phyloP scores from a whole-genome alignment of 1,284 basidiomycete species.

The Mrakiaceae sp. region DNA sequence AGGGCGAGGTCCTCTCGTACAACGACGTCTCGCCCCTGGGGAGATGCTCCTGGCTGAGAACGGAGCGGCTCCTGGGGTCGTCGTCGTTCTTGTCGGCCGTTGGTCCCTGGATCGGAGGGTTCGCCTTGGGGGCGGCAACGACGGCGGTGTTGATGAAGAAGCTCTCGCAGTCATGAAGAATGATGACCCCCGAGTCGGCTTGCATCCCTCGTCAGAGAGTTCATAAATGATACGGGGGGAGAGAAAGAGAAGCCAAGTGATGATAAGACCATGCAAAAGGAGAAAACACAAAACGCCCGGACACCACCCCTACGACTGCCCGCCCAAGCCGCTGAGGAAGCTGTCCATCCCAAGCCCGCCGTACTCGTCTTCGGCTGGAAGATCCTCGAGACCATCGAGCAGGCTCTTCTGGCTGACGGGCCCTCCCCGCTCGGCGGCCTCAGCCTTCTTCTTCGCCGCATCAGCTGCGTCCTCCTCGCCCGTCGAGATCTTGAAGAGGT shows the following conservation, averaged over 20 bases:
- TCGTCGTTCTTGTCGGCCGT: no score
- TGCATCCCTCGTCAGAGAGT: no score
- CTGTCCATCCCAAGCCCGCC: conserved; percentile 68
- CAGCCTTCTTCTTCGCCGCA: conserved; percentile 47
- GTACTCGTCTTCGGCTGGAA: conserved; percentile 83
- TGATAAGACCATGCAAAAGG: no score
- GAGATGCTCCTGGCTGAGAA: no score
- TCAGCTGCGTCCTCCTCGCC: conserved; percentile 55
- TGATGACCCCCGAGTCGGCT: no score
- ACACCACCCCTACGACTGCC: no score
- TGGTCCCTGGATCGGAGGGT: neutral
- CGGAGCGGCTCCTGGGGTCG: no score
- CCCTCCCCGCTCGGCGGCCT: conserved; percentile 45
- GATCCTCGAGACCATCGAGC: conserved; percentile 72
- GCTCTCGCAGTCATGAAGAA: no score
- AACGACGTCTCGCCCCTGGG: neutral
- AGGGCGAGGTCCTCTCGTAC: conserved; percentile 22
- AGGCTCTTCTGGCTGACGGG: conserved; percentile 62
- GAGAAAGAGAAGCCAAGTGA: no score
- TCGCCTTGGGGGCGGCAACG: neutral
- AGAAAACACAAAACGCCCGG: no score
- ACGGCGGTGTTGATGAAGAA: neutral
- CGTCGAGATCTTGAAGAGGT: conserved; percentile 77
- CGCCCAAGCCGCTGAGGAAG: conserved; percentile 50
- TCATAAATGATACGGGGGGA: no score